Evolutionary conservation across 2,329 filamentous ascomycete species (phyloP), one percentile per base, ranked within the genome.

Genomic region (Epichloe scottii): DNA sequence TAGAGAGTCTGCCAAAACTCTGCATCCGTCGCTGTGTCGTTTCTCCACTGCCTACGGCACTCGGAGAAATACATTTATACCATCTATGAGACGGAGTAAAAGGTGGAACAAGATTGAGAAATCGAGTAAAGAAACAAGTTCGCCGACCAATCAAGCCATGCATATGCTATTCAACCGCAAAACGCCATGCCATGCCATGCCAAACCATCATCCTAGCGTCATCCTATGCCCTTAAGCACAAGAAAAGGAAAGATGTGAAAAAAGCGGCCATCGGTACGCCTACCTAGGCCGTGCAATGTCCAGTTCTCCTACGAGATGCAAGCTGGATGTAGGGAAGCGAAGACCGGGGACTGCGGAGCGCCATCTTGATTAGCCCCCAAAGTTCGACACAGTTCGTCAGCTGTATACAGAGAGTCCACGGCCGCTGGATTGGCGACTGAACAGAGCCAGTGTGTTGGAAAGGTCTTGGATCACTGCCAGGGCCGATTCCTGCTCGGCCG

Each of bases 11-110:
- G 26, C 19, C 19, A 19, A 19, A 26, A 11, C 23, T 47, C 35
- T 37, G 38, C 35, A 35, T 46, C 23, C 19, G 46, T 46, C 54
- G 52, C 52, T 55, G 37, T 41, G 49, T 35, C 44, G 23, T 23
- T 17, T 37, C 34, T 44, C 15, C 37, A 40, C 41, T 48, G 39
- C 42, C 40, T 49, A 50, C 39, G 26, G 26, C 45, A 38, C 35
- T 40, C 51, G 33, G 42, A 50, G 23, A 48, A 43, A 44, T 49
- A 55, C 51, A 48, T 46, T n/a, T 47, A 43, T 42, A 47, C 54
- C 51, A 49, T 52, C 50, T 52, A 54, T 54, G 26, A 45, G 15
- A 45, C 34, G 14, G 21, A n/a, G 21, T 15, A 30, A 30, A 33
- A 45, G 5, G 2, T 33, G 15, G 6, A n/a, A n/a, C 23, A 34